Base-by-base conservation (phyloP, 2,329 filamentous ascomycete genomes). In the Fusarium humuli region DNA sequence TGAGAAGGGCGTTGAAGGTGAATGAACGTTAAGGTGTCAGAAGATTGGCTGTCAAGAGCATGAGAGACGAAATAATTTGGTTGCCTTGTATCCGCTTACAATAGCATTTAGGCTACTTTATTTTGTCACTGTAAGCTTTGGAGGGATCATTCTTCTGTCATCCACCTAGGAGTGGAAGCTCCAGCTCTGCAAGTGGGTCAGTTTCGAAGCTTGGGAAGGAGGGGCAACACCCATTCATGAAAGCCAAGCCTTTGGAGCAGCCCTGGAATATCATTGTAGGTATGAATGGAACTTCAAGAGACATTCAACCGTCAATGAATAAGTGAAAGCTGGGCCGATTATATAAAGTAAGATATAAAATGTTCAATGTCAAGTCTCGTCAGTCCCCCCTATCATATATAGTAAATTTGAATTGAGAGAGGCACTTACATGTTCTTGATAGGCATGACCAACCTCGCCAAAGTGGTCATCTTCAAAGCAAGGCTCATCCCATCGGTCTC, bases 371-470 rank as follows among this genome's bases (percentile, higher is more conserved):
- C 18, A n/a, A n/a, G 6, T 12, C 34, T n/a, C 34, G n/a, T 12
- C 10, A 37, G 18, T 12, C 20, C 20, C 13, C 34, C n/a, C 9
- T 22, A 11, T 18, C 30, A n/a, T 7, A 41, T 29, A 20, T 54
- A 12, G 52, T 9, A 16, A 16, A 27, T 22, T n/a, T 47, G 16
- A 30, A 40, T 48, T 13, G 9, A 32, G 27, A n/a, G 11, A 16
- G 11, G 13, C 40, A 34, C 64, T 67, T 48, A 65, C 61, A 34
- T 68, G 54, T 13, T n/a, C 63, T 46, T 78, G 74, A 37, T 69
- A 73, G n/a, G 69, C 66, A 53, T 72, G 69, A 2, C 77, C 77
- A 44, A 67, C 53, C 42, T 78, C 77, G 16, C 32, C 20, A 5
- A 30, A 27, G 16, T 57, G 49, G 32, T 78, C 75, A 18, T 74